These are phyloP conservation scores for Davidsoniella eucalypti DNA, from an alignment of 2,329 filamentous ascomycete genomes.

Conservation along the genomic window DNA sequence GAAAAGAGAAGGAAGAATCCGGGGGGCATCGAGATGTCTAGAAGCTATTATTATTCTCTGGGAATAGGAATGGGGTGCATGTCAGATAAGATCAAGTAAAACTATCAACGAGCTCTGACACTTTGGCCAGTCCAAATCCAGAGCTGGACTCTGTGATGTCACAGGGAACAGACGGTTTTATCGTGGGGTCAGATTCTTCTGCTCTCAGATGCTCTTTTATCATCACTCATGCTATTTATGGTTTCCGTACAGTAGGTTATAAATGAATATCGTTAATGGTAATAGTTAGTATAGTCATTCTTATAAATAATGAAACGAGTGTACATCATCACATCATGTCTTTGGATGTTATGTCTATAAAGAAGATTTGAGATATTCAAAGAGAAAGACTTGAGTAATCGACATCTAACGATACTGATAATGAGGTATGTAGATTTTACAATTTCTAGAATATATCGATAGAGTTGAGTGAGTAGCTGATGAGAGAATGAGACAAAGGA, in stretches of 20 bases:
- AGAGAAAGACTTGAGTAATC: no score
- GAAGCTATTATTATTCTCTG: not conserved
- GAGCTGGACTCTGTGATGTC: conserved; percentile 14
- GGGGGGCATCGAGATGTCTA: no score
- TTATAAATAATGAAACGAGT: not conserved
- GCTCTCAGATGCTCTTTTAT: conserved; percentile 18
- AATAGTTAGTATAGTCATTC: not conserved
- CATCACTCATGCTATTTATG: conserved; percentile 22
- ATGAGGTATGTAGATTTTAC: no score
- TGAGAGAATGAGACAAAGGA: no score
- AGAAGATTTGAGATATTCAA: not conserved
- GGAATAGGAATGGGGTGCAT: conserved; percentile 14
- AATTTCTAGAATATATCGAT: no score
- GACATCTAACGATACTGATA: no score
- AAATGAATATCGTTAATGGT: not conserved
- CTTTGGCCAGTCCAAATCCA: conserved; percentile 5
- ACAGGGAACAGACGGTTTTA: conserved; percentile 16
- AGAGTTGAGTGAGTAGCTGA: no score
- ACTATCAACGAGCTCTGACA: conserved; percentile 12
- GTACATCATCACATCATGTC: not conserved
- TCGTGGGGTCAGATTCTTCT: not conserved
- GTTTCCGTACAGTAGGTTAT: not conserved
- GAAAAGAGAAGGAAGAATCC: not conserved
- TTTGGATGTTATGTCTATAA: not conserved
- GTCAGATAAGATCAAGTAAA: conserved; percentile 54